Base-by-base conservation (phyloP, 177 flowering plant species). In the Vitis hybrid region DNA sequence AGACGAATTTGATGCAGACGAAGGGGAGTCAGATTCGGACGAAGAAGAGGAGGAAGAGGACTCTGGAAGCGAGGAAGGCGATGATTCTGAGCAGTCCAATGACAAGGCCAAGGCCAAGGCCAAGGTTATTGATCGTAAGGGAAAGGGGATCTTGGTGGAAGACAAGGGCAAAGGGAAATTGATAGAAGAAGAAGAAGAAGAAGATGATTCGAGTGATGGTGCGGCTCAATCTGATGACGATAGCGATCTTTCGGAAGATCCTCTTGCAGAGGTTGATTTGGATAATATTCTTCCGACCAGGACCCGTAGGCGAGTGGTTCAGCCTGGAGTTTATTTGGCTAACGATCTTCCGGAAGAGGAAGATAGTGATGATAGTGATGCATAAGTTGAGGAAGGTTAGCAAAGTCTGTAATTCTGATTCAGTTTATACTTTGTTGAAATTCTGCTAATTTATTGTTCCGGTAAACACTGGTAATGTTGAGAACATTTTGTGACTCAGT, bases 241-340 rank as follows among this genome's bases (percentile, higher is more conserved):
- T 13, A 82, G 86, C 66, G 96, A 87, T 69, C 64, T 85, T 8
- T 85, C 86, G 1, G 94, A 89, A 51, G 98, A 94, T 80, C 97
- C 97, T 1, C 83, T 94, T 7, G 87, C 91, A 7, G 98, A 94
- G 76, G 97, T 94, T 66, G 98, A 94, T 83, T 77, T 87, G 73
- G 81, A 83, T 60, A 92, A 92, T 74, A 91, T 94, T 74, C 86
- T 94, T 27, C 95, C 98, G 5, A 86, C 94, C 1, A 82, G 97
- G 82, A 94, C 97, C 58, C 78, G 98, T 63, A 78, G 91, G 72
- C 62, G 82, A 46, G 79, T 56, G 19, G 72, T 73, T n/a, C 80
- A 67, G 48, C 88, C 91, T 7, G 97, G 93, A 2, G 74, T 81
- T 17, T 76, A 67, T 64, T 68, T 85, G 64, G 78, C 81, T 13